These are phyloP conservation scores for Blastobotrys serpentis DNA, from an alignment of 1,139 yeast genomes.

Conservation along the genomic window DNA sequence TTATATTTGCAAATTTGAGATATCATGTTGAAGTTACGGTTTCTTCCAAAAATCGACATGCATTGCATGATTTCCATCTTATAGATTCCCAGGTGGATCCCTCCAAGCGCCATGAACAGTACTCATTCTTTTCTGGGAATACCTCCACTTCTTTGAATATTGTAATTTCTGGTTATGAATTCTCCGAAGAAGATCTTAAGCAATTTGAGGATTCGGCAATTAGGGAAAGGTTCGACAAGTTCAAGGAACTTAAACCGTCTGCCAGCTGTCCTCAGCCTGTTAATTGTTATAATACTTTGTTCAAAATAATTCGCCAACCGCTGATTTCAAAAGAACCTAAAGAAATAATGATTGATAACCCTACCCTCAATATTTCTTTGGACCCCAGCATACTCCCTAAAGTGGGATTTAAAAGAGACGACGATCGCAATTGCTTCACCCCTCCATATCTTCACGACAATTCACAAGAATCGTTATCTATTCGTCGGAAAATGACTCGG, in stretches of 20 bases:
- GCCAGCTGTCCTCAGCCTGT: constrained; percentile 29
- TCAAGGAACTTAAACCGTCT: constrained; percentile 27
- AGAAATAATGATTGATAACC: constrained; percentile 30
- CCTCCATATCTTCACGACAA: constrained; percentile 57
- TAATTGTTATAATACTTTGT: constrained; percentile 30
- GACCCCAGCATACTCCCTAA: constrained; percentile 53
- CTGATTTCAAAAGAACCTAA: constrained; percentile 26
- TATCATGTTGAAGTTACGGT: constrained; percentile 26
- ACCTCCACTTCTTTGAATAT: constrained; percentile 25
- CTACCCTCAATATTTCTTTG: constrained; percentile 32
- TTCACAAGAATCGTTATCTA: constrained; percentile 21
- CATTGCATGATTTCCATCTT: constrained; percentile 28
- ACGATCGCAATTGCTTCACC: constrained; percentile 47
- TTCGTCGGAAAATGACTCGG: constrained; percentile 24
- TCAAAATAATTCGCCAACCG: constrained; percentile 32
- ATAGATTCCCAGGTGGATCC: neutral
- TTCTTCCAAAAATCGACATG: constrained; percentile 8
- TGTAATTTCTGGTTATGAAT: constrained; percentile 31
- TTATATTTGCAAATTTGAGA: constrained; percentile 23
- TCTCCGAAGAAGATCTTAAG: constrained; percentile 25
- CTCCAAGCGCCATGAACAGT: constrained; percentile 15
- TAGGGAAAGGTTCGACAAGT: constrained; percentile 25
- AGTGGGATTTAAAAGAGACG: constrained; percentile 44
- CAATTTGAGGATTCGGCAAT: constrained; percentile 28
- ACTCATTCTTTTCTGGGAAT: constrained; percentile 24